Evolutionary conservation across 192 early-diverging fungal species (phyloP), one percentile per base, ranked within the genome.

Genomic region (Jimgerdemannia lactiflua): DNA sequence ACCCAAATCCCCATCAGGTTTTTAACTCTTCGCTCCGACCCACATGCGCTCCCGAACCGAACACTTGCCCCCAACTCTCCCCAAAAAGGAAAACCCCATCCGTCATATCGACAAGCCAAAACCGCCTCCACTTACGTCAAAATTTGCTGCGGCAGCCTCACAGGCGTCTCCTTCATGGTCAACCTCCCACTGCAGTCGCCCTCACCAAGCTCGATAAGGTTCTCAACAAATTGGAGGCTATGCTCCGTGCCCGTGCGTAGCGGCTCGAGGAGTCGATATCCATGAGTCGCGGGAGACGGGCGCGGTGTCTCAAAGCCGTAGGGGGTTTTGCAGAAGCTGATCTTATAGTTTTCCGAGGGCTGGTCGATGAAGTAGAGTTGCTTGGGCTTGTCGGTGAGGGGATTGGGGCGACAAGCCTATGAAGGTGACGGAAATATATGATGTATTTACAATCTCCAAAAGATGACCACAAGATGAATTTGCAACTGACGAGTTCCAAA

Each of bases 151-250:
- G 83, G 75, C 0, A 8, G 42, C 49, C 67, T 65, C 2, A 70
- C 43, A 66, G 82, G 78, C 20, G 68, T 64, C 69, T 78, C 59
- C 3, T 76, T 70, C 7, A 78, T 19, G 42, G 40, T 6, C 6
- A 49, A 7, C n/a, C 70, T 4, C 70, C n/a, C 42, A 17, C 49
- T n/a, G 49, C 17, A 10, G 8, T 68, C 67, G 20, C 41, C 67
- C 10, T 68, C 41, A 10, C 67, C 67, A 68, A 68, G 67, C 7
- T 80, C 71, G 3, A 71, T 43, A 8, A 80, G 18, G 4, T 42
- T 67, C 0, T 40, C 42, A 17, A 69, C 67, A 2, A 69, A 9
- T 42, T 75, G 75, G 3, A 68, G 65, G 4, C 68, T 74, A 20
- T 70, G 72, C 18, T 80, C 79, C 40, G 73, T 63, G 29, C 29